Conservation (phyloP, 176 grass and related monocot species). For the Thalia dealbata region DNA sequence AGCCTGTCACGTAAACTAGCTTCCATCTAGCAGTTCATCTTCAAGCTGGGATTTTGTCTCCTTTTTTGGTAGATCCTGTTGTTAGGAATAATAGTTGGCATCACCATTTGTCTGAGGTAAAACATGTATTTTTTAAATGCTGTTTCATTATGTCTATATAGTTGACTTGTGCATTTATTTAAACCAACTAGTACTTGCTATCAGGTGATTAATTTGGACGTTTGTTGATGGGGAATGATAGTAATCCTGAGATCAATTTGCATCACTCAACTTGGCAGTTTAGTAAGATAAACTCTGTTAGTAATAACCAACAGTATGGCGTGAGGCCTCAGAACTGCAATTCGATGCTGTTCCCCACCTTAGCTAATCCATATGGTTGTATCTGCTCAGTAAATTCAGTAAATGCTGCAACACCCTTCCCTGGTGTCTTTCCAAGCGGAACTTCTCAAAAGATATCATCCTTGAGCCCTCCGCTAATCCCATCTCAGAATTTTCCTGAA, state of each 20-base stretch:
- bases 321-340: slow-evolving; percentile 24
- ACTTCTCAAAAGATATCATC: slow-evolving; percentile 8
- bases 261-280: slow-evolving; percentile 46
- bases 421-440: slow-evolving; percentile 12
- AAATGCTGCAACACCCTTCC: slow-evolving; percentile 22
- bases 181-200: slow-evolving; percentile 12
- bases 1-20: slow-evolving; percentile 80
- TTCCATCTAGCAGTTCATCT: slow-evolving; percentile 19
- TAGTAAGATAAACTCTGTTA: slow-evolving; percentile 8
- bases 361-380: slow-evolving; percentile 24
- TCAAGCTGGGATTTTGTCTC: slow-evolving; percentile 10
- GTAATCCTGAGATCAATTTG: slow-evolving; percentile 36
- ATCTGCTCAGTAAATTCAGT: slow-evolving; percentile 22
- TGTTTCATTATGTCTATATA: slow-evolving; percentile 1
- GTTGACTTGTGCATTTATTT: background rate
- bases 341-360: slow-evolving; percentile 32
- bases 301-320: slow-evolving; percentile 34
- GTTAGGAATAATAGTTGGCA: background rate
- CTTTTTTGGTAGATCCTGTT: slow-evolving; percentile 21
- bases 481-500: slow-evolving; percentile 9
- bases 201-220: slow-evolving; percentile 41
- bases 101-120: slow-evolving; percentile 9
- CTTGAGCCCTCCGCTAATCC: slow-evolving; percentile 19
- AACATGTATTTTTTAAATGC: background rate
- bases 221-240: slow-evolving; percentile 49